Evolutionary conservation across 257 asterid genomes (phyloP).

Genomic region (Nicotiana tomentosiformis): DNA sequence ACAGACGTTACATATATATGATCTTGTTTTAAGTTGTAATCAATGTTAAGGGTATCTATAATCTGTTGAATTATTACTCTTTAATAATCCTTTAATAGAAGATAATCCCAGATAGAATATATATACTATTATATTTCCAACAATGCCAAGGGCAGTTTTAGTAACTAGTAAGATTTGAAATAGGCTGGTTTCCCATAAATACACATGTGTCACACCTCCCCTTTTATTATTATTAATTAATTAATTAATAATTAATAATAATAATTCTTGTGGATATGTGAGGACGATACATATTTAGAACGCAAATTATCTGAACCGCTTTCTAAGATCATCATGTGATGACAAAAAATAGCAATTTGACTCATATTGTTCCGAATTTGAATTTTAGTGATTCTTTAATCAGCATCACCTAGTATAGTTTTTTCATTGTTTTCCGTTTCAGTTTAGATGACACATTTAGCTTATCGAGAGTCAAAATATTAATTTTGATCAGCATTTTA

Average conservation of each 20-base stretch:
- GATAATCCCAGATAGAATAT: not conserved
- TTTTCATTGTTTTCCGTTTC: no score
- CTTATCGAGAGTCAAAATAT: no score
- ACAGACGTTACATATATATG: not conserved
- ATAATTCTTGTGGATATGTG: no score
- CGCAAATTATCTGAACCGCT: no score
- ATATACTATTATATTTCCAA: not conserved
- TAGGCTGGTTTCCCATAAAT: not conserved
- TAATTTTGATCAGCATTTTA: no score
- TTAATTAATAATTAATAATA: no score
- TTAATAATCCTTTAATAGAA: not conserved
- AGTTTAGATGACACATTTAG: no score
- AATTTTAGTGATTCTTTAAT: no score
- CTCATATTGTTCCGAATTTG: no score
- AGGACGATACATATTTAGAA: not conserved
- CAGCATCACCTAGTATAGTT: no score
- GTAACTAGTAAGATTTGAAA: not conserved
- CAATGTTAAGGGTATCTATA: not conserved
- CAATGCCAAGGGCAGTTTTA: not conserved
- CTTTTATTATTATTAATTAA: not conserved
- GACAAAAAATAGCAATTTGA: no score
- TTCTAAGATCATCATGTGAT: no score
- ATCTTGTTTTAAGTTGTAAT: not conserved
- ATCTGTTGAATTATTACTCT: not conserved
- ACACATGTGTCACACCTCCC: not conserved